Evolutionary conservation across 495 filamentous ascomycete genomes (phyloP).

Genomic region (Pyronema domesticum): DNA sequence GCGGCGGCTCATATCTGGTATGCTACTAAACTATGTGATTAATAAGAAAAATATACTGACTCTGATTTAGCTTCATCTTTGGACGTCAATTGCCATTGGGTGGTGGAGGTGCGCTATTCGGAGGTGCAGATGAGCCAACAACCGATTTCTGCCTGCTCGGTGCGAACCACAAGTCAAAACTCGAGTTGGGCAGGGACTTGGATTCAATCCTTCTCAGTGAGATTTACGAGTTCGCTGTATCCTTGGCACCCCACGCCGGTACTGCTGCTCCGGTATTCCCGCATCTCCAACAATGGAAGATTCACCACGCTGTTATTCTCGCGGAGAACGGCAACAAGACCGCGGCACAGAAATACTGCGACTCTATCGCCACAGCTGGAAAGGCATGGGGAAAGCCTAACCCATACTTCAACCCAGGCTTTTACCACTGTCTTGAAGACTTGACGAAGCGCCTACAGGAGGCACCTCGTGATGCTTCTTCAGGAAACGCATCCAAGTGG

Average conservation of each 20-base stretch:
- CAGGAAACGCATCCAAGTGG: conserved; percentile 40
- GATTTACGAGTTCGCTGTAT: conserved; percentile 68
- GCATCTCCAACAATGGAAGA: conserved; percentile 75
- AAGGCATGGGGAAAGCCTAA: conserved; percentile 68
- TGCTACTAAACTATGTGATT: conserved; percentile 20
- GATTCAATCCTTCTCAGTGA: conserved; percentile 80
- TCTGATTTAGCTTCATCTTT: conserved; percentile 33
- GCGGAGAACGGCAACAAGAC: conserved; percentile 65
- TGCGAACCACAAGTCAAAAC: conserved; percentile 50
- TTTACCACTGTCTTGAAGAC: conserved; percentile 65
- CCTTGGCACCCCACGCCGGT: conserved; percentile 19
- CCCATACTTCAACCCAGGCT: conserved; percentile 57
- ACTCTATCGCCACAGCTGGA: conserved; percentile 60
- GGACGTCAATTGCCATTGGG: conserved; percentile 31
- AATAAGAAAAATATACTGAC: not conserved
- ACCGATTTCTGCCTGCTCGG: conserved; percentile 69
- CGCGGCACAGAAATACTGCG: conserved; percentile 82
- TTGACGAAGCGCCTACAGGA: conserved; percentile 64
- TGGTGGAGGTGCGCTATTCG: conserved; percentile 41
- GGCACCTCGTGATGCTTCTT: conserved; percentile 52
- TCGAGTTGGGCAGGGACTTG: conserved; percentile 51
- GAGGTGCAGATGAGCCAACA: conserved; percentile 67
- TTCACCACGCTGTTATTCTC: conserved; percentile 65
- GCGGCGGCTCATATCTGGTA: conserved; percentile 88
- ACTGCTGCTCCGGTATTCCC: conserved; percentile 31